Evolutionary conservation across 2,329 filamentous ascomycete genomes (phyloP).

Genomic region (Fusarium sp.): DNA sequence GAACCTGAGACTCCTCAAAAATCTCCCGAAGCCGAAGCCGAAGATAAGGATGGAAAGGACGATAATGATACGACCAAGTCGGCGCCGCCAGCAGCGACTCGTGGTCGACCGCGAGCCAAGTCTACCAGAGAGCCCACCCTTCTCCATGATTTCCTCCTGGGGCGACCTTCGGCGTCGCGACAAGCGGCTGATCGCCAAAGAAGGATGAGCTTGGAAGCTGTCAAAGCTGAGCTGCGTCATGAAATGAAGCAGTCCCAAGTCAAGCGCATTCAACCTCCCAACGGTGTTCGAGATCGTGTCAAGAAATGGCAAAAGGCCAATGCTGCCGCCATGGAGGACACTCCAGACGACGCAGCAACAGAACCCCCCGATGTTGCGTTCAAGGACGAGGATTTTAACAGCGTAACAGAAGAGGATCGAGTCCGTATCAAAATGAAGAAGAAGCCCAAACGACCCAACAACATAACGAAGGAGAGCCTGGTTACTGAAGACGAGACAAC

Average conservation of each 20-base stretch:
- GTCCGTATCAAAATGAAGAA: conserved; percentile 70
- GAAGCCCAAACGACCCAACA: conserved; percentile 58
- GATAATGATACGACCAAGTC: conserved; percentile 58
- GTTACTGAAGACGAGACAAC: conserved; percentile 44
- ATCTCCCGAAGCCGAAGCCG: conserved; percentile 17
- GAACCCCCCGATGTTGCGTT: conserved; percentile 75
- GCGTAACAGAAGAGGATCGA: conserved; percentile 74
- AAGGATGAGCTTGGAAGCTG: conserved; percentile 71
- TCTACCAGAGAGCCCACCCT: conserved; percentile 64
- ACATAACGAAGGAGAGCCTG: conserved; percentile 49
- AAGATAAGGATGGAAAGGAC: conserved; percentile 36
- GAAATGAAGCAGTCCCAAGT: conserved; percentile 73
- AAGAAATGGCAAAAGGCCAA: conserved; percentile 88
- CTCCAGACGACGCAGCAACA: conserved; percentile 66
- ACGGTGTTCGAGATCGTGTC: conserved; percentile 83
- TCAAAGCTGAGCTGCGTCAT: conserved; percentile 66
- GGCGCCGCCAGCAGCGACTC: conserved; percentile 59
- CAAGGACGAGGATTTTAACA: conserved; percentile 69
- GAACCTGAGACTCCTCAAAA: conserved; percentile 46
- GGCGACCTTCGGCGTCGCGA: conserved; percentile 70
- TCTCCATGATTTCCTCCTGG: conserved; percentile 71
- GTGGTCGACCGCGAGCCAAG: conserved; percentile 54
- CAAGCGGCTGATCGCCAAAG: conserved; percentile 66
- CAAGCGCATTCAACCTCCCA: conserved; percentile 72
- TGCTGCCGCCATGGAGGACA: conserved; percentile 73